Evolutionary conservation across 176 grass and related monocot species (phyloP), one percentile per base, ranked within the genome.

Genomic region (Puya raimondii): DNA sequence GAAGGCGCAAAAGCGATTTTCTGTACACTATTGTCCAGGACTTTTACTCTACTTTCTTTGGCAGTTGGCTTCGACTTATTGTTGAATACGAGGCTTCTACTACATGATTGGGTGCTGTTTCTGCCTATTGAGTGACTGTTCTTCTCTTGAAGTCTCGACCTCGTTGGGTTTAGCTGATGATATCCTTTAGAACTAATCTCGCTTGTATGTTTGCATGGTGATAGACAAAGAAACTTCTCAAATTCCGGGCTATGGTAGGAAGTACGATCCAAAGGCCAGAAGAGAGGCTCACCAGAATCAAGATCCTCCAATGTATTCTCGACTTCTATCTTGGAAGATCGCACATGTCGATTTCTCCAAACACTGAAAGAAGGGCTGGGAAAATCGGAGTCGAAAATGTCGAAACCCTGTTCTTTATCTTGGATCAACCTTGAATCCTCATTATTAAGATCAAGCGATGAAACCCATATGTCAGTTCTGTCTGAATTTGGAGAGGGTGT

Each of bases 381-480:
- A 14, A 89, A 79, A 8, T 76, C 64, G 11, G 20, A 76, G 66
- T 70, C 70, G 47, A 85, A 68, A 16, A 64, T 42, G 64, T 72
- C 79, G 10, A 25, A 66, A 66, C 51, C 33, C 12, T 79, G 64
- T 66, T 82, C 79, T 11, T 75, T 79, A 16, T 72, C 79, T 69
- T 67, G 64, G 57, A 82, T 61, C 64, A 89, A 65, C 22, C 70
- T 21, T 10, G 68, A 79, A 25, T 85, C 79, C 68, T 88, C 82
- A 2, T 22, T 57, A 11, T 82, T 61, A 16, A 89, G 86, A 76
- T 79, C 68, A 12, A 85, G 73, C 52, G 64, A 85, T 33, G 86
- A 66, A 13, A 85, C 72, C 86, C 86, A 85, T 8, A 85, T 89
- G 50, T 85, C 72, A n/a, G 79, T 73, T 79, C 64, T 65, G 48